Base-by-base conservation (phyloP, 164 flowering plant genomes). In the Vitis labrusca region DNA sequence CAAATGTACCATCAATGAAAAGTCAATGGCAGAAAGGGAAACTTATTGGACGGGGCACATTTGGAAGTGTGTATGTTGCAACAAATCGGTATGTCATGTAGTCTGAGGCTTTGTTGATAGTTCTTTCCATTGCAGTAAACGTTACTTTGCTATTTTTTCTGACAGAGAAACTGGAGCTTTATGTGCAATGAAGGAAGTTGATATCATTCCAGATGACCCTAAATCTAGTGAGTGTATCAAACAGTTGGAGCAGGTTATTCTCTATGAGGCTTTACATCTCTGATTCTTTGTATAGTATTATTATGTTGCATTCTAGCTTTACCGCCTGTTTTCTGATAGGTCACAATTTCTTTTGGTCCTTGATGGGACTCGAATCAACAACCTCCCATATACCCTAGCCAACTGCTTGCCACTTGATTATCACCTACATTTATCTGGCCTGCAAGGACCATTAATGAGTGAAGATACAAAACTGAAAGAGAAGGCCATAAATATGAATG, bases 151-250 rank as follows among this genome's bases (percentile, higher is more conserved):
- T 73, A 27, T 23, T 27, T 10, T 66, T 69, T 66, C 29, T 54
- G 29, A 69, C 79, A 94, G 98, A 66, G 87, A 84, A 76, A 91
- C 92, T 75, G 97, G 96, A 65, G 94, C 96, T 61, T 73, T 79
- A 47, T 94, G 97, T 83, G 98, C 98, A 50, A 92, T 94, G 92
- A 94, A 94, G 82, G 98, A 90, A 74, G 98, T 94, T 29, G 84
- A 81, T 72, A 63, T 94, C 47, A 78, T 88, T 73, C 91, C 90
- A 11, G 96, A 89, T 84, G 98, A 94, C 51, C 81, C 93, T 8
- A 90, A 89, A 76, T 86, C 91, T 72, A 81, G 80, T 7, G 98
- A 94, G 76, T 73, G 90, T 69, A 83, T 90, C 59, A 84, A 79
- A 71, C 98, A 94, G 77, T 68, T 94, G 74, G 89, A 89, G 82